A percentile compares a stretch with the other conserved stretches of the same genome.
These are phyloP conservation scores for Pelargonium citronellum DNA, from an alignment of 441 rosid genomes.

Conservation along the genomic window DNA sequence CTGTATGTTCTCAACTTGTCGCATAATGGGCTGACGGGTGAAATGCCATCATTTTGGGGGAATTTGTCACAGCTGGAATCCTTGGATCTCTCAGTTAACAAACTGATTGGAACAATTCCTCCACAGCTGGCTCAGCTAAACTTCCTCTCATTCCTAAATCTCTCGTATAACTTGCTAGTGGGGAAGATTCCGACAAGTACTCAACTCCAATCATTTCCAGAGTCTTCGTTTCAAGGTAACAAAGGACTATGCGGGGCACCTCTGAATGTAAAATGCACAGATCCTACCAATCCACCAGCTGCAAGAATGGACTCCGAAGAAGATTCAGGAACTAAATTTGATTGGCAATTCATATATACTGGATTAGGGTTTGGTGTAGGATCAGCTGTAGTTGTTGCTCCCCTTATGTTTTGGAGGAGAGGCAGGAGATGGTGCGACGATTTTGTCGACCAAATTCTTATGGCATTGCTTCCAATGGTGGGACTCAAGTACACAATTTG, in stretches of 20 bases:
- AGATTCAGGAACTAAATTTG: background rate
- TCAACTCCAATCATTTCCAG: background rate
- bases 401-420: slow-evolving; percentile 22
- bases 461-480: slow-evolving; percentile 11
- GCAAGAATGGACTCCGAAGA: background rate
- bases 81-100: slow-evolving; percentile 2
- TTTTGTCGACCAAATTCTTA: slow-evolving; percentile 12
- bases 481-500: slow-evolving; percentile 12
- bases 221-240: background rate
- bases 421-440: slow-evolving; percentile 25
- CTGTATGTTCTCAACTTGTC: slow-evolving; percentile 17
- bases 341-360: slow-evolving; percentile 16
- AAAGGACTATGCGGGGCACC: fast-evolving
- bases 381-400: slow-evolving; percentile 19
- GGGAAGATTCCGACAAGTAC: background rate
- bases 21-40: background rate
- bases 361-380: slow-evolving; percentile 29
- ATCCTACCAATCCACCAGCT: background rate
- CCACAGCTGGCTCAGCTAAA: background rate
- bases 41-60: background rate
- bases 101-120: background rate
- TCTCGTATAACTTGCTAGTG: background rate
- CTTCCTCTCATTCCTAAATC: slow-evolving; percentile 9
- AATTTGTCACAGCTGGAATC: background rate
- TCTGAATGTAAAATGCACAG: background rate